A percentile compares a stretch with the other conserved stretches of the same genome.
These are phyloP conservation scores for Trichoderma sp. DNA, from an alignment of 2,329 filamentous ascomycete genomes.

Conservation along the genomic window DNA sequence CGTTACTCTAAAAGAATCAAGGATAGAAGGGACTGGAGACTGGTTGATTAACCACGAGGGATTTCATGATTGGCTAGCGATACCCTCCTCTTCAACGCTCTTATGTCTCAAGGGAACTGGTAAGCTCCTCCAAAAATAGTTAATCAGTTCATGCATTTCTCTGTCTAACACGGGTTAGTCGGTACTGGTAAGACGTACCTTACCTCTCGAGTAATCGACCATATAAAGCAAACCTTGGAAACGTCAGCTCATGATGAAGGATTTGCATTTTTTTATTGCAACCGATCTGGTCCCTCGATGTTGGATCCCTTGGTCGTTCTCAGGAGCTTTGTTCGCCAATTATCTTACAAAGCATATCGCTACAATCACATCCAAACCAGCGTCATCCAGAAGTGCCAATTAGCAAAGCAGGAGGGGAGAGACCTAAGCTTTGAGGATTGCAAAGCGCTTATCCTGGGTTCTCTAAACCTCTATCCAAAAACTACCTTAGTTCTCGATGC, in stretches of 20 bases:
- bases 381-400: background rate
- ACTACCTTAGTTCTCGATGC: slow-evolving; percentile 24
- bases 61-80: background rate
- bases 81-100: background rate
- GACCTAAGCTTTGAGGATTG: slow-evolving; percentile 11
- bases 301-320: slow-evolving; percentile 22
- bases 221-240: background rate
- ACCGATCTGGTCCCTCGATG: slow-evolving; percentile 17
- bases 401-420: background rate
- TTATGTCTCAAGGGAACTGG: slow-evolving; percentile 14
- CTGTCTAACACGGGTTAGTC: background rate
- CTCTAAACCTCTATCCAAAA: slow-evolving; percentile 19
- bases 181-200: slow-evolving; percentile 22
- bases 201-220: slow-evolving; percentile 10
- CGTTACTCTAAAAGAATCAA: background rate
- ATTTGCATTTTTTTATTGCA: slow-evolving; percentile 27
- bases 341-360: slow-evolving; percentile 6
- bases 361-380: background rate
- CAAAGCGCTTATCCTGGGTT: slow-evolving; percentile 16
- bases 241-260: background rate
- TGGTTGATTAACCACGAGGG: background rate
- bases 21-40: background rate
- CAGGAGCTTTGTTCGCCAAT: slow-evolving; percentile 25
- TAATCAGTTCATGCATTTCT: too few relatives aligned
- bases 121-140: background rate